phyloP scores from a whole-genome alignment of 345 rosid genomes.

The Psidium guajava region DNA sequence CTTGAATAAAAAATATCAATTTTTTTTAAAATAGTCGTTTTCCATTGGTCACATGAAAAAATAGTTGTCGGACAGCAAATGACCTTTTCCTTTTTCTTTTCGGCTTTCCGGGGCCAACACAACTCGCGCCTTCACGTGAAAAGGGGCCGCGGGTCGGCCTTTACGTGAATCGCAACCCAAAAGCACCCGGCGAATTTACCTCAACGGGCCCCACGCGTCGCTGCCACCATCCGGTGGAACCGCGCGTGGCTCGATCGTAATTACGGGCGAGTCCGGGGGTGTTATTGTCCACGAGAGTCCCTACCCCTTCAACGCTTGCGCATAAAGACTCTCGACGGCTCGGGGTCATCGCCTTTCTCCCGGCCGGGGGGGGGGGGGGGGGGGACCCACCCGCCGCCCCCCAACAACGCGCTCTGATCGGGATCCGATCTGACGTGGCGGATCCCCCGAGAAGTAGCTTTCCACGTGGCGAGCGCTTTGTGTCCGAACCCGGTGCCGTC shows the following conservation, averaged over 20 bases:
- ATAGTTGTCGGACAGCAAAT: background rate
- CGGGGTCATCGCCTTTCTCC: background rate
- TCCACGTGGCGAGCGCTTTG: background rate
- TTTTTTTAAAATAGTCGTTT: background rate
- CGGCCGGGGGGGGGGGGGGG: background rate
- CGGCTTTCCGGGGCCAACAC: background rate
- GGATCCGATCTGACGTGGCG: background rate
- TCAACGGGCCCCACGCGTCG: background rate
- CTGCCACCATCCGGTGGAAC: fast-evolving
- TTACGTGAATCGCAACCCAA: background rate
- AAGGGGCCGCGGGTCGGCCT: background rate
- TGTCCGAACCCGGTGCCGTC: background rate
- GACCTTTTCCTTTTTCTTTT: background rate
- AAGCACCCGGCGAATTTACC: background rate
- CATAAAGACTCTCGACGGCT: background rate
- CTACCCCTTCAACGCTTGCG: background rate
- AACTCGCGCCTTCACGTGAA: background rate
- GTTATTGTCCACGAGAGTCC: background rate
- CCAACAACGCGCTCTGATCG: fast-evolving
- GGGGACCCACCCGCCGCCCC: background rate
- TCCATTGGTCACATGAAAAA: background rate
- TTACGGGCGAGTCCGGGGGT: background rate
- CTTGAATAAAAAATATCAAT: background rate
- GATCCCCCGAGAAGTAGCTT: background rate
- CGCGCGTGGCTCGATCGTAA: background rate